Evolutionary conservation across 2,329 filamentous ascomycete genomes (phyloP).

Genomic region (Hypomyces perniciosus): DNA sequence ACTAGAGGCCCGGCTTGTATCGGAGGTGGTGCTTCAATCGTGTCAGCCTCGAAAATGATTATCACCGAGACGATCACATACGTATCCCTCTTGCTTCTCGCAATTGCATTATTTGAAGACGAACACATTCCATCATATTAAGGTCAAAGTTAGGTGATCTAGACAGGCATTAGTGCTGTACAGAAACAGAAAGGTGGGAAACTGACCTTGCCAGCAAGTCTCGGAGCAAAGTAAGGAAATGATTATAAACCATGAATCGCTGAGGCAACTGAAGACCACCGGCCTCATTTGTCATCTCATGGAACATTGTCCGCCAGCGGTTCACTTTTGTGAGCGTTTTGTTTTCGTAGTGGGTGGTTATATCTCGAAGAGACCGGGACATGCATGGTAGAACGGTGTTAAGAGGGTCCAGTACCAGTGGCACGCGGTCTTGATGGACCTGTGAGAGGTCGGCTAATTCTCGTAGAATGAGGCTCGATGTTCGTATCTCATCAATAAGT

Average conservation of each 20-base stretch:
- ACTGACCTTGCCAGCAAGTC: conserved; percentile 47
- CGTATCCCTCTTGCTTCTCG: conserved; percentile 49
- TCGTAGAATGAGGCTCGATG: conserved; percentile 41
- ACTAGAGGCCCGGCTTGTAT: conserved; percentile 29
- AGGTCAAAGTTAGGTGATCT: conserved; percentile 48
- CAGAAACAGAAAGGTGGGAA: neutral
- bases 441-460: conserved; percentile 51
- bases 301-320: conserved; percentile 55
- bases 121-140: conserved; percentile 45
- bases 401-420: conserved; percentile 49
- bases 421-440: conserved; percentile 43
- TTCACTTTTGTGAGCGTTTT: conserved; percentile 39
- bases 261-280: conserved; percentile 45
- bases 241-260: conserved; percentile 51
- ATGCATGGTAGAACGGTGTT: conserved; percentile 52
- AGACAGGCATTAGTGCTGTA: conserved; percentile 15
- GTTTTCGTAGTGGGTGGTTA: conserved; percentile 46
- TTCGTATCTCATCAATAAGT: conserved; percentile 42
- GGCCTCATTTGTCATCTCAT: conserved; percentile 48
- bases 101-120: conserved; percentile 44
- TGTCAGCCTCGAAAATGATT: neutral
- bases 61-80: conserved; percentile 23
- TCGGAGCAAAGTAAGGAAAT: conserved; percentile 44
- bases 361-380: conserved; percentile 46
- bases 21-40: conserved; percentile 24